phyloP scores from a whole-genome alignment of 768 basidiomycete genomes.

The Podaxis rugospora region DNA sequence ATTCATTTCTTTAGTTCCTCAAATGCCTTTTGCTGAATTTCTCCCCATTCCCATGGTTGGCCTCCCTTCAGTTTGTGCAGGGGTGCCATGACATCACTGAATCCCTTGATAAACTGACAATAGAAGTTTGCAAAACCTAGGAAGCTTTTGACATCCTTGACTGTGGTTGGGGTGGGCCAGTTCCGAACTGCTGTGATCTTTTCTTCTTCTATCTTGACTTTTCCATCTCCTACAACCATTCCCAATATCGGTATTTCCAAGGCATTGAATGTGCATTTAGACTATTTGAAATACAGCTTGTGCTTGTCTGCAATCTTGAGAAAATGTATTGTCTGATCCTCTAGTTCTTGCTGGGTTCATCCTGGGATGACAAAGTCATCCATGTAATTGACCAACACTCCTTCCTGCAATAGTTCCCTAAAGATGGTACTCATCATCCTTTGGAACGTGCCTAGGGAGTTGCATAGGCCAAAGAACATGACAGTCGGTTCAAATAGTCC shows the following conservation, averaged over 20 bases:
- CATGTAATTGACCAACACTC: too few relatives aligned
- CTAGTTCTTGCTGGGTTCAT: too few relatives aligned
- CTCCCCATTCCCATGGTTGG: not conserved
- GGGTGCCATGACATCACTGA: not conserved
- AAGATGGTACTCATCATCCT: too few relatives aligned
- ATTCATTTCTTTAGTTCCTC: too few relatives aligned
- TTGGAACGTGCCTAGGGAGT: too few relatives aligned
- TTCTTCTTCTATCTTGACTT: constrained; percentile 25
- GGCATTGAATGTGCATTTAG: constrained; percentile 21
- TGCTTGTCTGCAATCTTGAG: not conserved
- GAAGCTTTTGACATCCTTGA: constrained; percentile 1
- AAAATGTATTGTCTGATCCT: too few relatives aligned
- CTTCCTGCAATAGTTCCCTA: too few relatives aligned
- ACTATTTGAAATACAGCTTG: constrained; percentile 17
- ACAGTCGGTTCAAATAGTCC: too few relatives aligned
- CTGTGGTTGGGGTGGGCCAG: not conserved
- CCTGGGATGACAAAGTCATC: too few relatives aligned
- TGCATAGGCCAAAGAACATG: too few relatives aligned
- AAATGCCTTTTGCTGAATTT: too few relatives aligned
- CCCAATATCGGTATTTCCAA: constrained; percentile 21
- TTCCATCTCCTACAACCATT: constrained; percentile 18
- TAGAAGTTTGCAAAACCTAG: constrained; percentile 13
- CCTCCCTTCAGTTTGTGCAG: not conserved
- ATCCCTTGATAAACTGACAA: not conserved
- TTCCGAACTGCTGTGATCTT: constrained; percentile 21